These are phyloP conservation scores for Pythium sp. DNA, from an alignment of 352 stramenopile species.

Conservation along the genomic window DNA sequence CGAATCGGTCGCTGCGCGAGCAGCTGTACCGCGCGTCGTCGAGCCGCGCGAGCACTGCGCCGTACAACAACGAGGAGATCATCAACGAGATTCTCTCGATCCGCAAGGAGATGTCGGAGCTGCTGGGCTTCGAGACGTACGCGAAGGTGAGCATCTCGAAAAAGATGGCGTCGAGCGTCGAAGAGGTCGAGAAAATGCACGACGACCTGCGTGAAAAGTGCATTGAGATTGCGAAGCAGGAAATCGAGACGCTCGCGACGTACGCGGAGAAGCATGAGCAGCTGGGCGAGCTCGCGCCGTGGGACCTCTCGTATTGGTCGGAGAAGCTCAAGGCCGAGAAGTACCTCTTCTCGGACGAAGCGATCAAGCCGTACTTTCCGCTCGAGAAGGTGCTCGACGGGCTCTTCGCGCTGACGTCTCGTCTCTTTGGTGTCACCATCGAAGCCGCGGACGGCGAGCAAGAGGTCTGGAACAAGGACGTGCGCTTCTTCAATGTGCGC, in stretches of 20 bases:
- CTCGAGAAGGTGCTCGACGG: conserved; percentile 94
- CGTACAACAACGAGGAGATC: conserved; percentile 92
- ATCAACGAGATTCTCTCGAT: conserved; percentile 94
- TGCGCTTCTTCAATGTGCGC: conserved; percentile 95
- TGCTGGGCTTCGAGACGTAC: conserved; percentile 94
- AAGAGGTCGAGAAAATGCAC: conserved; percentile 91
- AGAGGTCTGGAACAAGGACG: conserved; percentile 94
- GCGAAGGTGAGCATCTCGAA: conserved; percentile 90
- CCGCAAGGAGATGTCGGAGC: conserved; percentile 84
- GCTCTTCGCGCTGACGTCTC: conserved; percentile 93
- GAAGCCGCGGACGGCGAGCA: conserved; percentile 63
- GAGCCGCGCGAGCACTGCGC: conserved; percentile 84
- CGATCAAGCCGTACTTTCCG: conserved; percentile 97
- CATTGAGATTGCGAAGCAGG: conserved; percentile 84
- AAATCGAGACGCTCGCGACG: conserved; percentile 88
- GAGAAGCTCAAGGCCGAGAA: conserved; percentile 95
- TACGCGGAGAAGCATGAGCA: conserved; percentile 86
- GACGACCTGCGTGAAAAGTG: conserved; percentile 93
- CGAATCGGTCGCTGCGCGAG: conserved; percentile 90
- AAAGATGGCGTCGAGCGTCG: conserved; percentile 96
- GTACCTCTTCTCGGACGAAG: conserved; percentile 95
- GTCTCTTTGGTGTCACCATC: conserved; percentile 95
- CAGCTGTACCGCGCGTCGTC: conserved; percentile 92
- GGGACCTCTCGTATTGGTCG: conserved; percentile 95
- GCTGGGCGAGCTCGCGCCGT: conserved; percentile 78